Conservation (phyloP, 2,329 filamentous ascomycete genomes). For the Fusarium udum region DNA sequence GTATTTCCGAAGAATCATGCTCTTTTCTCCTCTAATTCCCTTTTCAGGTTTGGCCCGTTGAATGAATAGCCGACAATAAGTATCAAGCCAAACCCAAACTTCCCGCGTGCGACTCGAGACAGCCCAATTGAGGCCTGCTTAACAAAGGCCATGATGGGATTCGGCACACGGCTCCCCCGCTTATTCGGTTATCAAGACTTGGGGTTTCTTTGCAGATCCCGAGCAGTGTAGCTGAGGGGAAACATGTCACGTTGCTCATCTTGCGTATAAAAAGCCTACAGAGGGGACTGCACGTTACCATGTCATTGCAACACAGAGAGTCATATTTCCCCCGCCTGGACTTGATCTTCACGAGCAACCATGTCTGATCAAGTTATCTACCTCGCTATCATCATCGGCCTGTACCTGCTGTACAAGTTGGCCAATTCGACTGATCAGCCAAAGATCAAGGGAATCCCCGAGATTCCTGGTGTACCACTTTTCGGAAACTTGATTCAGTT, state of each 20-base stretch:
- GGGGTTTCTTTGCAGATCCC: conserved; percentile 4
- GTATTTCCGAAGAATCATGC: background rate
- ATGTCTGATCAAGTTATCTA: conserved; percentile 31
- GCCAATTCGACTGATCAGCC: conserved; percentile 63
- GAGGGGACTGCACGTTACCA: background rate
- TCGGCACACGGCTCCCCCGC: conserved; percentile 18
- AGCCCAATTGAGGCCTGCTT: conserved; percentile 1
- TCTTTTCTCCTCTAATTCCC: background rate
- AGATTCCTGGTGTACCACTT: conserved; percentile 68
- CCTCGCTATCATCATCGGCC: background rate
- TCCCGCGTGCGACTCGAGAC: background rate
- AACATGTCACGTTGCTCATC: background rate
- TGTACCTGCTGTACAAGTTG: conserved; percentile 37
- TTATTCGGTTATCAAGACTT: conserved; percentile 10
- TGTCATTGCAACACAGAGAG: background rate
- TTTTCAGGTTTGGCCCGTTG: background rate
- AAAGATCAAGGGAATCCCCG: conserved; percentile 69
- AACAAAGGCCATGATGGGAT: conserved; percentile 3
- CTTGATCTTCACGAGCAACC: background rate
- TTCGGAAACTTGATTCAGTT: conserved; percentile 72
- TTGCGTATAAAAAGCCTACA: conserved; percentile 5
- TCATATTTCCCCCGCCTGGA: background rate
- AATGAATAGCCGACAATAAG: background rate
- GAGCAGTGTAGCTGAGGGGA: conserved; percentile 1
- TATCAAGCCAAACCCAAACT: background rate